Conservation (phyloP, 2,329 filamentous ascomycete species). For the Aureobasidium leucospermi region DNA sequence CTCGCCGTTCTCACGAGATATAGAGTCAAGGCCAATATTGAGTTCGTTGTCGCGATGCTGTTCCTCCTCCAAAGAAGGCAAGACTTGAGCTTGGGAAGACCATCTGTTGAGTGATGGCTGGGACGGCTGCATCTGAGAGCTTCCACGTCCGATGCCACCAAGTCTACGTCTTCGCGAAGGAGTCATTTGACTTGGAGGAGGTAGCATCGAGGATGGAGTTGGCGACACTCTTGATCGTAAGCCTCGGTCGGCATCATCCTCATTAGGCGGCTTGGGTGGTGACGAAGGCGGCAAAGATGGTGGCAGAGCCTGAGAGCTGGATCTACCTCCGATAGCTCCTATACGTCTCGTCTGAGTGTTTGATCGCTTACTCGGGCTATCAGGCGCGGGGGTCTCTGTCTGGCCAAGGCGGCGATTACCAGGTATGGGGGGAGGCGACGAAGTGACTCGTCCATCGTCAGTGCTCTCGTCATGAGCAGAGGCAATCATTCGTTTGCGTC, state of each 20-base stretch:
- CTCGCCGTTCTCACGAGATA: background rate
- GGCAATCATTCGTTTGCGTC: background rate
- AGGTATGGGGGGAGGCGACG: conserved; percentile 1
- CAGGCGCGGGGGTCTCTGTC: background rate
- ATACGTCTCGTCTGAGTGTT: background rate
- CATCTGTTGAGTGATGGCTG: conserved; percentile 1
- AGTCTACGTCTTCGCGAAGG: background rate
- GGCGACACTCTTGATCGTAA: background rate
- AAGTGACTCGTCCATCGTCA: background rate
- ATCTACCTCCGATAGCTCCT: conserved; percentile 3
- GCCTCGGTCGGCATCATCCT: background rate
- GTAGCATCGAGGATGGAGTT: background rate
- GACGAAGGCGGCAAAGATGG: background rate
- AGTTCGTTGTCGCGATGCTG: background rate
- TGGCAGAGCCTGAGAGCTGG: conserved; percentile 1
- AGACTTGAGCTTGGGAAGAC: conserved; percentile 5
- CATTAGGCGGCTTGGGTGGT: background rate
- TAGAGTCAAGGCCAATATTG: background rate
- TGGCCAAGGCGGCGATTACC: background rate
- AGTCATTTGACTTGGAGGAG: background rate
- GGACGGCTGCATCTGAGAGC: conserved; percentile 4
- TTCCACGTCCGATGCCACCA: conserved; percentile 5
- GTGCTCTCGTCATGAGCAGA: background rate
- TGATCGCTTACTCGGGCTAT: conserved; percentile 2
- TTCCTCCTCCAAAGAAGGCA: background rate